Base-by-base conservation (phyloP, 2,329 filamentous ascomycete species). In the Colletotrichum tropicale region DNA sequence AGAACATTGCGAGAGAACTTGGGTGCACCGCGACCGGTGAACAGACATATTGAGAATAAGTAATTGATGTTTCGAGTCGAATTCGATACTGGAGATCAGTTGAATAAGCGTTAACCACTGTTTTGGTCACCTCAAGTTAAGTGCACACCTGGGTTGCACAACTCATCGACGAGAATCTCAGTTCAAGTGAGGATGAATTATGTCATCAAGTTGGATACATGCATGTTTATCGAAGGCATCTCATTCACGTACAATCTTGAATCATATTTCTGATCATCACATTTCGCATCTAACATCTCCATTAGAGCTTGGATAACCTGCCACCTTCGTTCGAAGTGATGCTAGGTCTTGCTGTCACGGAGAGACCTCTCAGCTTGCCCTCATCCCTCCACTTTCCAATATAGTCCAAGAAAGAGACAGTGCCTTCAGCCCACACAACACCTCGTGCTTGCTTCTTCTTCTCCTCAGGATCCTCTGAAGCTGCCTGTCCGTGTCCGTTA, bases 391-490 rank as follows among this genome's bases (percentile, higher is more conserved):
- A 64, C 13, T 28, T 43, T 0, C 61, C 30, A 10, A 64, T 43
- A 15, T 64, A 64, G 8, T 64, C 32, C 30, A 64, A 26, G 10
- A 64, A 64, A 1, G 61, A 64, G 12, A 64, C 61, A 13, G 61
- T 64, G 5, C 61, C 61, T 18, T 64, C 30, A 9, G 61, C 61
- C 61, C 61, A 64, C 8, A 64, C 61, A 1, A 64, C 61, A 3
- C 34, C 32, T 32, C 61, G 7, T 10, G 61, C 34, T 32, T 26
- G 61, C n/a, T 64, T 64, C 10, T 21, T 43, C 15, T 64, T 43
- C 34, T 64, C 61, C 32, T 64, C 34, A 3, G 61, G 61, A 34
- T 64, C 61, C 9, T 64, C 61, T 15, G 61, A 38, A n/a, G 61
- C 61, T 26, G 21, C 21, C 6, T 38, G 61, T n/a, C 61, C 61